These are phyloP conservation scores for Aspergillus oerlinghausenensis DNA, from an alignment of 2,329 filamentous ascomycete species.

Conservation along the genomic window DNA sequence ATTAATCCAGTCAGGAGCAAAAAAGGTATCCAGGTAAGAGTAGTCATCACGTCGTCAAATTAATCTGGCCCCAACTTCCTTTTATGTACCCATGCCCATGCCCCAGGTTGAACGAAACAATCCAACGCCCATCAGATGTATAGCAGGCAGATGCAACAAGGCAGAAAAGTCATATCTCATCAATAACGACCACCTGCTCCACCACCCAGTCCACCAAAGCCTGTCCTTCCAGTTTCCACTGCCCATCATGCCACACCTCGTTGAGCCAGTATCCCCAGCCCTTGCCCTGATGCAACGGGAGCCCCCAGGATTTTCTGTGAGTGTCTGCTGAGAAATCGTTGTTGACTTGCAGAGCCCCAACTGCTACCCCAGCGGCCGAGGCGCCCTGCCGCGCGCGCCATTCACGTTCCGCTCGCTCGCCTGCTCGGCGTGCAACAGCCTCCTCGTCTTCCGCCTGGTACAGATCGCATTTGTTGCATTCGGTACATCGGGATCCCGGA, in stretches of 20 bases:
- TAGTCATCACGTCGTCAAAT: not conserved
- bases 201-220: slow-evolving; percentile 37
- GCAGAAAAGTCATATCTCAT: slow-evolving; percentile 19
- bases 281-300: slow-evolving; percentile 14
- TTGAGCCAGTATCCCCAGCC: slow-evolving; percentile 32
- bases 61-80: not conserved
- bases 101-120: not conserved
- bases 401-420: slow-evolving; percentile 64
- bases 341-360: slow-evolving; percentile 23
- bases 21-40: not conserved
- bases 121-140: no score
- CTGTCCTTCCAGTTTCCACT: slow-evolving; percentile 41
- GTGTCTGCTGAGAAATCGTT: slow-evolving; percentile 22
- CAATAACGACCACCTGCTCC: slow-evolving; percentile 37
- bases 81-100: not conserved
- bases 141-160: no score
- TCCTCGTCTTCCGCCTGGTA: slow-evolving; percentile 69
- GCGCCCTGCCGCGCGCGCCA: slow-evolving; percentile 64
- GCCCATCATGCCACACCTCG: slow-evolving; percentile 37
- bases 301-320: slow-evolving; percentile 3
- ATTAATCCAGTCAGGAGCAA: not conserved
- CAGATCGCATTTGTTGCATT: slow-evolving; percentile 78
- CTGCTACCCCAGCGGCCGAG: slow-evolving; percentile 8
- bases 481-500: slow-evolving; percentile 67
- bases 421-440: slow-evolving; percentile 62